A percentile compares a stretch with the other conserved stretches of the same genome.
Evolutionary conservation across 306 rosid species (phyloP).

Genomic region (Ceratonia siliqua): DNA sequence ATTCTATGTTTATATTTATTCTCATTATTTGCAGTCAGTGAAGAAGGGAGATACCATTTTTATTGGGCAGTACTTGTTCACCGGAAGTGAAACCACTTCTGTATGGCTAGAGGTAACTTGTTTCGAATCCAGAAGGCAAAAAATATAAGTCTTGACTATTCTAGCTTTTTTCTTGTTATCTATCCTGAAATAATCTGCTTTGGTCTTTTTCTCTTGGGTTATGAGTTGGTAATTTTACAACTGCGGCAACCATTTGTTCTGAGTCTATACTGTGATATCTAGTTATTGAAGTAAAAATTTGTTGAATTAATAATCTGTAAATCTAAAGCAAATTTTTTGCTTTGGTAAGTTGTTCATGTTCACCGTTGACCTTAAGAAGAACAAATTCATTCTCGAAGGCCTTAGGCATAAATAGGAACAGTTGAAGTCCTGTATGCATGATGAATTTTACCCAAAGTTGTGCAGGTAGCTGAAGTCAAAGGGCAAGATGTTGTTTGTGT

Average conservation of each 20-base stretch:
- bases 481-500: constrained; percentile 83
- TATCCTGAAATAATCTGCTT: constrained; percentile 19
- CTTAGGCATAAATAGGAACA: constrained; percentile 10
- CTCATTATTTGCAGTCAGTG: constrained; percentile 63
- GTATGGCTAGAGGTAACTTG: constrained; percentile 93
- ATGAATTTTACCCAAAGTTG: constrained; percentile 33
- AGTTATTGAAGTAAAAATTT: constrained; percentile 4
- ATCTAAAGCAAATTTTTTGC: constrained; percentile 2
- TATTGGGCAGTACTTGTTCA: constrained; percentile 92
- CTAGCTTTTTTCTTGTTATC: constrained; percentile 11
- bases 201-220: constrained; percentile 22
- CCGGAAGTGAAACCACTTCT: constrained; percentile 99
- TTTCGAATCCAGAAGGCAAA: constrained; percentile 6
- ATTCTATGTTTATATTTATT: constrained; percentile 20
- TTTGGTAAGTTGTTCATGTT: neutral
- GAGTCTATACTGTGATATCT: neutral
- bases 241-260: neutral
- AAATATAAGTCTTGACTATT: neutral
- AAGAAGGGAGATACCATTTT: constrained; percentile 94
- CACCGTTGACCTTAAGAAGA: neutral
- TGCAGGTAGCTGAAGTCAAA: constrained; percentile 82
- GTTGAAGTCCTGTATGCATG: constrained; percentile 21
- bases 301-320: constrained; percentile 24
- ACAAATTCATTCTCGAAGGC: neutral
- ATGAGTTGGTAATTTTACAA: neutral